A percentile compares a stretch with the other conserved stretches of the same genome.
phyloP scores from a whole-genome alignment of 73 alveolate species.

The Paramecium octaurelia region DNA sequence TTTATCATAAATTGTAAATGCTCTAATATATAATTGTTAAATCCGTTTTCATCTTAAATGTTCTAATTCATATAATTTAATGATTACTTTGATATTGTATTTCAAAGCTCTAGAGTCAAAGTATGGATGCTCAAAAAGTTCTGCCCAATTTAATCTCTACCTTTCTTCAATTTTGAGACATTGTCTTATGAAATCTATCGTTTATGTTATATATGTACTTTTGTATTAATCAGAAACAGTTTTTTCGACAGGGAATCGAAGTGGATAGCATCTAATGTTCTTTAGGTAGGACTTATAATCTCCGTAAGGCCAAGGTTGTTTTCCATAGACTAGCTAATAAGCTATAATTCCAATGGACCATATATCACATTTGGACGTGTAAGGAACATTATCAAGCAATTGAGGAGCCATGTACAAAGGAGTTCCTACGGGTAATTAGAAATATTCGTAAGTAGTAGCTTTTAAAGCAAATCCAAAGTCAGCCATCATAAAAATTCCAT shows the following conservation, averaged over 20 bases:
- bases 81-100: neutral
- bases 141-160: constrained; percentile 37
- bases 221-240: constrained; percentile 25
- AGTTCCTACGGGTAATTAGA: constrained; percentile 71
- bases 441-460: constrained; percentile 64
- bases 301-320: constrained; percentile 52
- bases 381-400: constrained; percentile 62
- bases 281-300: constrained; percentile 38
- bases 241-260: constrained; percentile 53
- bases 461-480: constrained; percentile 67
- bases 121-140: constrained; percentile 46
- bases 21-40: neutral
- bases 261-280: constrained; percentile 31
- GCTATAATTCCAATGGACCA: constrained; percentile 73
- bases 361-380: constrained; percentile 69
- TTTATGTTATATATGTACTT: neutral
- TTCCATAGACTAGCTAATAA: constrained; percentile 47
- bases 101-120: neutral
- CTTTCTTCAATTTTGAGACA: constrained; percentile 35
- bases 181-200: constrained; percentile 31
- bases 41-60: neutral
- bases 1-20: neutral
- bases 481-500: constrained; percentile 43
- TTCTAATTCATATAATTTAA: neutral
- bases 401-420: constrained; percentile 88